Evolutionary conservation across 2,329 filamentous ascomycete species (phyloP).

Genomic region (Epichloe uncinata): DNA sequence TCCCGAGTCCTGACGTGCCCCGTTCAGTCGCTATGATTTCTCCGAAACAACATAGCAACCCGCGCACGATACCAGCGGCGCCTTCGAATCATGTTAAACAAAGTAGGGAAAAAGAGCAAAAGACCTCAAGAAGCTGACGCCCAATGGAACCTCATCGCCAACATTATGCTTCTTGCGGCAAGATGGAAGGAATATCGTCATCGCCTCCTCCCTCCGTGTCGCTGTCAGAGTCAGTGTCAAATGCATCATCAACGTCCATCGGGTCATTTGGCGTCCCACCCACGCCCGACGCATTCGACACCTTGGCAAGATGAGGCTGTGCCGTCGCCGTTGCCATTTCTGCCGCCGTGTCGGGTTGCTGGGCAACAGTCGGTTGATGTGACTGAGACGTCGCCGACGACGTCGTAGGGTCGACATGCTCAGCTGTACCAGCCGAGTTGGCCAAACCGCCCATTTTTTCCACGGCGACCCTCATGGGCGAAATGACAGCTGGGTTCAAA

Average conservation of each 20-base stretch:
- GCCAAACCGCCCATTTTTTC: slow-evolving; percentile 22
- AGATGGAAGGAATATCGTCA: slow-evolving; percentile 17
- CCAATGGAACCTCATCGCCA: neutral
- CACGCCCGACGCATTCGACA: neutral
- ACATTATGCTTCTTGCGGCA: neutral
- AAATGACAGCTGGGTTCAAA: neutral
- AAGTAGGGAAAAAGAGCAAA: neutral
- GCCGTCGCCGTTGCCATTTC: slow-evolving; percentile 4
- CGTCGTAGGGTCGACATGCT: slow-evolving; percentile 22
- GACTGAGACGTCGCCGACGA: slow-evolving; percentile 10
- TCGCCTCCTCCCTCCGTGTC: slow-evolving; percentile 10
- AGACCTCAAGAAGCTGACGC: neutral
- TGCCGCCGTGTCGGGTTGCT: neutral
- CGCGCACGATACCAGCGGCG: neutral
- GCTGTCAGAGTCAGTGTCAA: slow-evolving; percentile 3
- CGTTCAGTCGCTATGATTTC: neutral
- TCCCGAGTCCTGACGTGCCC: neutral
- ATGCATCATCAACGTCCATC: slow-evolving; percentile 10
- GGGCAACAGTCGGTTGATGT: neutral
- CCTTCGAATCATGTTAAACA: neutral
- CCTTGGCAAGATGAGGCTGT: slow-evolving; percentile 3
- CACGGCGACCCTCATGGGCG: slow-evolving; percentile 15
- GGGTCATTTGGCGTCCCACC: slow-evolving; percentile 13
- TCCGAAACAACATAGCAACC: neutral
- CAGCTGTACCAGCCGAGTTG: slow-evolving; percentile 23